Evolutionary conservation across 495 filamentous ascomycete genomes (phyloP), one percentile per base, ranked within the genome.

Genomic region (Penicillium angulare): DNA sequence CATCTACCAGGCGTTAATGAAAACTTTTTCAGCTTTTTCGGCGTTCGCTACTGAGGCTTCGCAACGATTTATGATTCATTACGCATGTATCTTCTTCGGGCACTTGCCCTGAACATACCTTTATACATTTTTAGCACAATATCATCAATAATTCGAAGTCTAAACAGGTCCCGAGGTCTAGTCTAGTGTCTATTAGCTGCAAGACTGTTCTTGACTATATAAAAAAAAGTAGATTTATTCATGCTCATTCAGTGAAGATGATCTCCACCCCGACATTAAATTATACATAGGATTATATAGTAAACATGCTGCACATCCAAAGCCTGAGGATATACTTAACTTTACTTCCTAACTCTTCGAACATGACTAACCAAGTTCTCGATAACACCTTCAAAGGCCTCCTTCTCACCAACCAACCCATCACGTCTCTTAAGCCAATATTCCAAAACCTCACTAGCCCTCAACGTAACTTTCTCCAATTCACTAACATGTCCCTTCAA

Each of bases 281-380:
- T 61, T 57, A 62, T 64, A 61, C 59, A 64, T 36, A 44, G 44
- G 23, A 38, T 22, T 47, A 36, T 35, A 43, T 48, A 39, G 31
- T 29, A 45, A 38, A 43, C 45, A 41, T 15, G 12, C 32, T 33
- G 8, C 27, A 17, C 9, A 26, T 13, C 21, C 15, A 24, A 40
- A 9, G 5, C n/a, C n/a, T 17, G 22, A 16, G 7, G 3, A 16
- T 15, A 26, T n/a, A n/a, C n/a, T 3, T 50, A 49, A 52, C 57
- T 61, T 66, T 43, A 80, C 69, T 92, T 93, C 63, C 93, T 77
- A 40, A 89, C 85, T 64, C 92, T 89, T 69, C 90, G 79, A 7
- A 95, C 93, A 74, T 96, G 93, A 68, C 87, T 93, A 35, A 99
- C 93, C 50, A 99, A 72, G 65, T 97, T 96, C 72, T 97, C 95